Conservation (phyloP, 345 rosid species). For the Acer negundo region DNA sequence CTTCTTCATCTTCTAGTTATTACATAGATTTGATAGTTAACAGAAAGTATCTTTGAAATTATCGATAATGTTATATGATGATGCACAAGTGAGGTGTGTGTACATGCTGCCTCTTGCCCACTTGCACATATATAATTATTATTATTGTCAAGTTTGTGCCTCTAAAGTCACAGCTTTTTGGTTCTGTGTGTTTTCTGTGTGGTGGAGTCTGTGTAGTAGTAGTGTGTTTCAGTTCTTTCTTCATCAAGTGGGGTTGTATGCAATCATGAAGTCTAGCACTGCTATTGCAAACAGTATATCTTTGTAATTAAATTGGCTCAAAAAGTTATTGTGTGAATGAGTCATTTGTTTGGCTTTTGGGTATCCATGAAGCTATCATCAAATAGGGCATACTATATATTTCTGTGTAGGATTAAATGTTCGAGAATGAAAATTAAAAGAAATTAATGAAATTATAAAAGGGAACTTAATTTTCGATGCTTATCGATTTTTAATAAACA, state of each 20-base stretch:
- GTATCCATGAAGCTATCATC: too few relatives aligned
- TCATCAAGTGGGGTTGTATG: not conserved
- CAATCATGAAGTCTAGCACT: not conserved
- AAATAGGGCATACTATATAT: too few relatives aligned
- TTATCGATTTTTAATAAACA: too few relatives aligned
- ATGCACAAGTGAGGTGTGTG: not conserved
- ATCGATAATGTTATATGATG: not conserved
- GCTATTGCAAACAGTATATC: too few relatives aligned
- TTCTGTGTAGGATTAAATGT: too few relatives aligned
- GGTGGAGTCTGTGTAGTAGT: not conserved
- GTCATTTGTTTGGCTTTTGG: too few relatives aligned
- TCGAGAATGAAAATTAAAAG: too few relatives aligned
- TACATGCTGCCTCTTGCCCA: not conserved
- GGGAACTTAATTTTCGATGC: too few relatives aligned
- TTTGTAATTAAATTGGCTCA: too few relatives aligned
- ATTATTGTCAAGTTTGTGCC: not conserved
- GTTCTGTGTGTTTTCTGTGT: not conserved
- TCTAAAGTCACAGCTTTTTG: not conserved
- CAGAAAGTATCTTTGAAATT: not conserved
- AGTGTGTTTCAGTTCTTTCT: not conserved
- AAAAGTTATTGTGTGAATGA: too few relatives aligned
- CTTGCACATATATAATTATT: not conserved
- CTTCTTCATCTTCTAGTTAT: not conserved
- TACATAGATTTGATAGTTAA: not conserved
- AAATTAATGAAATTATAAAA: too few relatives aligned